phyloP scores from a whole-genome alignment of 371 early-diverging fungal species.

The Smittium mucronatum region DNA sequence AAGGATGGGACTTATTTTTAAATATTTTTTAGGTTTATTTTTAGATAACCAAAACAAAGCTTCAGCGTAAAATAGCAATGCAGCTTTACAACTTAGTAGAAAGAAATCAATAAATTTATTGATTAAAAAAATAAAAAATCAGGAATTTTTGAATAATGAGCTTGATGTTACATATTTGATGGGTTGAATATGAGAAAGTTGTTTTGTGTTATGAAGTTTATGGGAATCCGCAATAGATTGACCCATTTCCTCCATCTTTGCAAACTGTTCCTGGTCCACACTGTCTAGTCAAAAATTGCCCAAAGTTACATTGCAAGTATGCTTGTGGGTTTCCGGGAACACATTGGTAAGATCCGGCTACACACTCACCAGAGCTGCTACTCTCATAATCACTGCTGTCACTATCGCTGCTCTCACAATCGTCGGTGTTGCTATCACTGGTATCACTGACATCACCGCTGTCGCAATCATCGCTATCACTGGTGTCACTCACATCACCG shows the following conservation, averaged over 20 bases:
- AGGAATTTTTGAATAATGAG: too few species aligned
- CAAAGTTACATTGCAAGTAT: constrained; percentile 1
- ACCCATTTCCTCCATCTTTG: not conserved
- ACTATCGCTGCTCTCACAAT: not conserved
- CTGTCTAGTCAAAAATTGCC: not conserved
- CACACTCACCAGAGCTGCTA: not conserved
- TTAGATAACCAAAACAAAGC: too few species aligned
- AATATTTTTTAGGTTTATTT: too few species aligned
- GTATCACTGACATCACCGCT: not conserved
- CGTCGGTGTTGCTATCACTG: not conserved
- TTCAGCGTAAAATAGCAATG: too few species aligned
- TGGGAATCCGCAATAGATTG: constrained; percentile 5
- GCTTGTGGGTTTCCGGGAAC: not conserved
- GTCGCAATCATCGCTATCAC: not conserved
- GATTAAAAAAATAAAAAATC: too few species aligned
- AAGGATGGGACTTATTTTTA: too few species aligned
- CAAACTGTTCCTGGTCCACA: constrained; percentile 9
- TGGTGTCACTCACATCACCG: not conserved
- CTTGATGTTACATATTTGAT: too few species aligned
- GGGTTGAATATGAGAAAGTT: too few species aligned
- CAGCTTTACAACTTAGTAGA: too few species aligned
- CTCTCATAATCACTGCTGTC: not conserved
- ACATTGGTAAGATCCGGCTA: not conserved
- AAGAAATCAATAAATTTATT: too few species aligned
- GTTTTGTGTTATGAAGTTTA: not conserved